Base-by-base conservation (phyloP, 495 filamentous ascomycete genomes). In the Hapsidospora chrysogenum region DNA sequence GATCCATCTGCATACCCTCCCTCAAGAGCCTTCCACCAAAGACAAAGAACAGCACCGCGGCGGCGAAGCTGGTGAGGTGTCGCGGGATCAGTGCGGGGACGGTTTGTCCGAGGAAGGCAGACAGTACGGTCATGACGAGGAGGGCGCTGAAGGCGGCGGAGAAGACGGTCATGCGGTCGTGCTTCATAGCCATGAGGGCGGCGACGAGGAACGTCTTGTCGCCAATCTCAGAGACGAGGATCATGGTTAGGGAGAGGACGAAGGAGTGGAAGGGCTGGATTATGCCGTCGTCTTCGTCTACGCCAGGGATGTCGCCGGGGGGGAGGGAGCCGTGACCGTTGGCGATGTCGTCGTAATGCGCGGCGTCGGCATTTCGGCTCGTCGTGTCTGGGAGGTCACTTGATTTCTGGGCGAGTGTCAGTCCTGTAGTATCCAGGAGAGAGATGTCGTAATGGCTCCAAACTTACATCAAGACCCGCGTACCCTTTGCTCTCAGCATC, bases 161-260 rank as follows among this genome's bases (percentile, higher is more conserved):
- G 60, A 96, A 97, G 28, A 97, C 92, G 9, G 94, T 65, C 36
- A 95, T 54, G 21, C 87, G 82, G 29, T 89, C 79, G 50, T 97
- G 86, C 44, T 93, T 84, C 89, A 97, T 97, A 2, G 89, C 89
- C 89, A 97, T 97, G 15, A 97, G 68, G 17, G 89, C 89, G 10
- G 89, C 89, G 29, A 97, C 84, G 27, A 97, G 67, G 60, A 97
- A 97, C 0, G 89, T 97, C 56, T 97, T 97, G 70, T 97, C 89
- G 39, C 89, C 89, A 51, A 97, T 76, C 52, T 97, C 89, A 41
- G 89, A 95, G 46, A 96, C 81, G 36, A 96, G 66, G 41, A 97
- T 97, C 89, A 96, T 96, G 39, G 85, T 84, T 35, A 94, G 73
- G 6, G 89, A 89, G 32, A 95, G 80, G 17, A 86, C 44, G 47